Percentiles rank a stretch among this genome's conserved stretches.
These are phyloP conservation scores for Cyberlindnera mycetangii DNA, from an alignment of 805 yeast species.

Conservation along the genomic window DNA sequence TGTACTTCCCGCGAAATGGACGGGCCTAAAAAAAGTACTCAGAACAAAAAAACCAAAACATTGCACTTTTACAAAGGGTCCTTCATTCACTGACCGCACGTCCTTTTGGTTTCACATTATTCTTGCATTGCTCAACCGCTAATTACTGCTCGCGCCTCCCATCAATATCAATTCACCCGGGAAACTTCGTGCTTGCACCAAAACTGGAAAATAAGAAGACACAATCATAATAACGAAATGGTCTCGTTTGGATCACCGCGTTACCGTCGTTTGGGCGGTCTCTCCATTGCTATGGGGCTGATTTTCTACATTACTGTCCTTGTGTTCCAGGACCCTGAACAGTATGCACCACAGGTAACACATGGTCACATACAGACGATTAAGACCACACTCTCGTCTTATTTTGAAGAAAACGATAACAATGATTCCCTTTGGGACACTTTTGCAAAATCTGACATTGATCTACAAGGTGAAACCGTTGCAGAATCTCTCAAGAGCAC, in stretches of 20 bases:
- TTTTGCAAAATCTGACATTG: slow-evolving; percentile 10
- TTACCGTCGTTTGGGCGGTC: slow-evolving; percentile 4
- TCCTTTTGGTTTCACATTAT: too few relatives aligned
- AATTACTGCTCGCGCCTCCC: too few relatives aligned
- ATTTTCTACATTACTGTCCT: slow-evolving; percentile 7
- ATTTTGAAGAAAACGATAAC: slow-evolving; percentile 15
- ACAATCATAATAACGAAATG: too few relatives aligned
- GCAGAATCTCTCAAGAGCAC: background rate
- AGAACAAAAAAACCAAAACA: too few relatives aligned
- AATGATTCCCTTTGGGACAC: slow-evolving; percentile 8
- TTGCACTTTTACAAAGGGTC: too few relatives aligned
- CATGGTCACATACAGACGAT: slow-evolving; percentile 8
- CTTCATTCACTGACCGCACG: too few relatives aligned
- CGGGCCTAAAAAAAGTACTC: too few relatives aligned
- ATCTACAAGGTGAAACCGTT: background rate
- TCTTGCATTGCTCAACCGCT: too few relatives aligned
- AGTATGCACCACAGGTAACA: slow-evolving; percentile 6
- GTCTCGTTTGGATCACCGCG: slow-evolving; percentile 12
- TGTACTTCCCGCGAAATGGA: too few relatives aligned
- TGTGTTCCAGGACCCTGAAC: slow-evolving; percentile 10
- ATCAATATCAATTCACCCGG: too few relatives aligned
- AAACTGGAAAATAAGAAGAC: too few relatives aligned
- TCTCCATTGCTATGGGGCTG: slow-evolving; percentile 3
- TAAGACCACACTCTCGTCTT: slow-evolving; percentile 2
- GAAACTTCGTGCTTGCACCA: too few relatives aligned